Conservation (phyloP, 2,329 filamentous ascomycete species). For the Colletotrichum cereale region DNA sequence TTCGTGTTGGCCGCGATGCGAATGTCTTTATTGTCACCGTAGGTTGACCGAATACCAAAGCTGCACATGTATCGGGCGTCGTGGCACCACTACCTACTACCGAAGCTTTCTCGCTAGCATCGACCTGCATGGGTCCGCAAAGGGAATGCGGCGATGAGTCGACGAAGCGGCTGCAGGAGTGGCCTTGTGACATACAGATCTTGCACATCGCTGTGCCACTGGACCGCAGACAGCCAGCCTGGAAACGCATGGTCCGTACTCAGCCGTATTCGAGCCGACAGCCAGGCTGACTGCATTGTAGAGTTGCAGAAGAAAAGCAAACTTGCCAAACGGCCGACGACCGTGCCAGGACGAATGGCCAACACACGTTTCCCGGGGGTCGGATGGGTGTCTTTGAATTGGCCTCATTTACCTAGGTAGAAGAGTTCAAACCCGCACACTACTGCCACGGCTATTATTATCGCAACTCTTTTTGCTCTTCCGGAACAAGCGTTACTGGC, state of each 20-base stretch:
- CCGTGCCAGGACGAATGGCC: not conserved
- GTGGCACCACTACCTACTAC: constrained; percentile 31
- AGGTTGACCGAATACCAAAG: constrained; percentile 8
- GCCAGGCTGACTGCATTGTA: constrained; percentile 29
- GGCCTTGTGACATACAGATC: constrained; percentile 30
- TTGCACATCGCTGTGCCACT: constrained; percentile 28
- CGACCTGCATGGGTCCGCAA: constrained; percentile 1
- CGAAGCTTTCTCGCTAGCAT: constrained; percentile 3
- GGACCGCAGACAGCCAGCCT: constrained; percentile 14
- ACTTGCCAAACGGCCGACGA: not conserved
- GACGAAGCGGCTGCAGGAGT: not conserved
- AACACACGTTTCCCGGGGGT: not conserved
- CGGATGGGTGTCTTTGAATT: constrained; percentile 8
- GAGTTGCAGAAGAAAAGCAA: constrained; percentile 14
- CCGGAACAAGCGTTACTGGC: constrained; percentile 7
- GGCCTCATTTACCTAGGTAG: constrained; percentile 13
- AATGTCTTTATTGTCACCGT: not conserved
- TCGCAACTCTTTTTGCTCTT: constrained; percentile 16
- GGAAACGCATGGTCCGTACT: constrained; percentile 21
- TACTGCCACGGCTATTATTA: constrained; percentile 18
- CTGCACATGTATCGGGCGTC: constrained; percentile 1
- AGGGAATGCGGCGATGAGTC: not conserved
- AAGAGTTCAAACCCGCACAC: not conserved
- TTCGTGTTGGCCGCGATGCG: constrained; percentile 3
- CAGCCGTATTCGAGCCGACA: constrained; percentile 10